Conservation (phyloP, 306 rosid genomes). For the Sophora flavescens region DNA sequence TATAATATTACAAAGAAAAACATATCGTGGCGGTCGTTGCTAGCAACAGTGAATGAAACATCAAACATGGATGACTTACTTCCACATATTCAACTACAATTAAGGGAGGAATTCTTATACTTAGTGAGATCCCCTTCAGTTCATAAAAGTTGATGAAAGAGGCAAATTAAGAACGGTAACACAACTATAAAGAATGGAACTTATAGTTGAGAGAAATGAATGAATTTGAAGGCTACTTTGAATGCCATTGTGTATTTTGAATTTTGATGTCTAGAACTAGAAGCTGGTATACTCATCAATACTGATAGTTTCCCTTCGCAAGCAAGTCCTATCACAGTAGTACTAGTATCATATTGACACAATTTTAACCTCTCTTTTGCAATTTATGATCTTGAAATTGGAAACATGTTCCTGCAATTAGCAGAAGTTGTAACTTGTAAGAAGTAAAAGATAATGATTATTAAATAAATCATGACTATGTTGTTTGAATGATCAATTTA, state of each 20-base stretch:
- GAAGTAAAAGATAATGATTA: slow-evolving; percentile 81
- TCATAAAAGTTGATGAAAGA: too few species aligned
- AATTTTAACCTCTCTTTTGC: slow-evolving; percentile 20
- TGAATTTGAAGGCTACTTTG: slow-evolving; percentile 27
- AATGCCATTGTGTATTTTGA: slow-evolving; percentile 36
- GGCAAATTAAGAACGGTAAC: too few species aligned
- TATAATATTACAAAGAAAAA: too few species aligned
- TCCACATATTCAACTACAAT: too few species aligned
- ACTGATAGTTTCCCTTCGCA: slow-evolving; percentile 41
- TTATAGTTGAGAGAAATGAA: slow-evolving; percentile 45
- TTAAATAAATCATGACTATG: slow-evolving; percentile 79
- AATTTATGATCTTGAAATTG: slow-evolving; percentile 49
- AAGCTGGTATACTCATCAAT: slow-evolving; percentile 2
- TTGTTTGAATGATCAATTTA: slow-evolving; percentile 70
- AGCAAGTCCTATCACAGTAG: slow-evolving; percentile 28
- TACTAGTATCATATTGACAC: neutral
- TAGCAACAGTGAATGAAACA: too few species aligned
- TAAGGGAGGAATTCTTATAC: too few species aligned
- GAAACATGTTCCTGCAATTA: slow-evolving; percentile 66
- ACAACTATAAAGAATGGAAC: too few species aligned
- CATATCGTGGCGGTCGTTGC: too few species aligned
- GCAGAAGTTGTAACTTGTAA: slow-evolving; percentile 67
- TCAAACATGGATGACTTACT: too few species aligned
- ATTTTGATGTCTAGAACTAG: slow-evolving; percentile 26
- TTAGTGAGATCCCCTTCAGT: too few species aligned